Evolutionary conservation across 108 stramenopile genomes (phyloP).

Genomic region (Parietichytrium sp.): DNA sequence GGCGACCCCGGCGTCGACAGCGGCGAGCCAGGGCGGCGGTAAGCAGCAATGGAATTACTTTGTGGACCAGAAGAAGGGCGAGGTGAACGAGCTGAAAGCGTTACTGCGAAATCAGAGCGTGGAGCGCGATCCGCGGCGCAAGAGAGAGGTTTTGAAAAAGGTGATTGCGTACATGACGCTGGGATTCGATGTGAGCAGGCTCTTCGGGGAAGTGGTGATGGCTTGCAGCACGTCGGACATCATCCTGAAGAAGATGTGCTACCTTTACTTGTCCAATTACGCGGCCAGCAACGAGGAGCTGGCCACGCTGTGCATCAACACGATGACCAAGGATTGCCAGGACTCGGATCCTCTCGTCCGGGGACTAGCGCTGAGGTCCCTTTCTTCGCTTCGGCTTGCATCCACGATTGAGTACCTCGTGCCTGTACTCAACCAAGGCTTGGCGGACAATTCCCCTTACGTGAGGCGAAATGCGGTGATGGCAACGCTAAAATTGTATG

Average conservation of each 20-base stretch:
- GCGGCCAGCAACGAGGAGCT: constrained; percentile 91
- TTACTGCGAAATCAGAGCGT: constrained; percentile 83
- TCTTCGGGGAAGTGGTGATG: constrained; percentile 98
- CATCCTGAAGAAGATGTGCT: constrained; percentile 99
- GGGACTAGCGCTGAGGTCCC: constrained; percentile 87
- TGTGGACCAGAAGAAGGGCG: constrained; percentile 87
- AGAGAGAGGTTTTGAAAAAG: constrained; percentile 98
- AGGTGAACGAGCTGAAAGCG: constrained; percentile 87
- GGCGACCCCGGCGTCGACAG: too few relatives aligned
- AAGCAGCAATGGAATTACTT: too few relatives aligned
- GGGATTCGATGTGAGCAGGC: constrained; percentile 96
- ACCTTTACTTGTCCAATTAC: constrained; percentile 94
- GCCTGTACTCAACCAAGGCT: constrained; percentile 71
- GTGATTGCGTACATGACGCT: constrained; percentile 99
- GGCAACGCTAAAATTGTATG: constrained; percentile 92
- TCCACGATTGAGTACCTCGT: constrained; percentile 94
- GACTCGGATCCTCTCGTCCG: constrained; percentile 98
- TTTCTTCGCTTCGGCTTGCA: constrained; percentile 85
- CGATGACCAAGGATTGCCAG: constrained; percentile 88
- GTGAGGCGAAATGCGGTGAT: constrained; percentile 97
- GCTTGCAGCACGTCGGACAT: constrained; percentile 87
- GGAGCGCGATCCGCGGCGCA: constrained; percentile 84
- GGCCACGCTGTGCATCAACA: constrained; percentile 99
- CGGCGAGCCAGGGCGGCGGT: too few relatives aligned
- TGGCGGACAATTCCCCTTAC: constrained; percentile 88